Evolutionary conservation across 2,329 filamentous ascomycete genomes (phyloP).

Genomic region (Arthrobotrys entomopaga): DNA sequence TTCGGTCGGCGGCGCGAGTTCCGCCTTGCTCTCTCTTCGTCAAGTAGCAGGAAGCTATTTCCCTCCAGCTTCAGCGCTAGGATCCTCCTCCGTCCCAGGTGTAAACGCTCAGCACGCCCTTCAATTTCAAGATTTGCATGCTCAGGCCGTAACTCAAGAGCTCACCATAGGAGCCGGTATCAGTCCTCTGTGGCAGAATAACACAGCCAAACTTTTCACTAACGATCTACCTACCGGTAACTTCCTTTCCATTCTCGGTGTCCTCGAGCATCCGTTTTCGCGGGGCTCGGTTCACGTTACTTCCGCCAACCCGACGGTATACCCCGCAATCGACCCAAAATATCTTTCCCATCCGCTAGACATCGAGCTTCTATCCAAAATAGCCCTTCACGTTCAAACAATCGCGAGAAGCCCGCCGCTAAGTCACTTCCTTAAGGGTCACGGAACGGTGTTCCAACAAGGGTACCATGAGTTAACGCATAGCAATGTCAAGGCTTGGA

Average conservation of each 20-base stretch:
- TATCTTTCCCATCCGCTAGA: slow-evolving; percentile 71
- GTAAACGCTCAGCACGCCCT: slow-evolving; percentile 24
- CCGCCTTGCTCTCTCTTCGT: slow-evolving; percentile 38
- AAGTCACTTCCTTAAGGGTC: slow-evolving; percentile 37
- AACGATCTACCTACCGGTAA: slow-evolving; percentile 36
- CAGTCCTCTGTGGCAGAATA: slow-evolving; percentile 41
- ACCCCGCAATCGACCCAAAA: slow-evolving; percentile 69
- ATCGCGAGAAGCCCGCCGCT: slow-evolving; percentile 35
- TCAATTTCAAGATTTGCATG: slow-evolving; percentile 32
- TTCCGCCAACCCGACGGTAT: slow-evolving; percentile 64
- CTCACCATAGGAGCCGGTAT: slow-evolving; percentile 40
- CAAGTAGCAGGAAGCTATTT: slow-evolving; percentile 36
- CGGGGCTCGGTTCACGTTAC: slow-evolving; percentile 72
- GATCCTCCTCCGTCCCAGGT: not conserved
- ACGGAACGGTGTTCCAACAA: slow-evolving; percentile 39
- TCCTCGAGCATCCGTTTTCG: slow-evolving; percentile 69
- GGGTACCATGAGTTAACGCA: slow-evolving; percentile 40
- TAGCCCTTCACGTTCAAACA: slow-evolving; percentile 39
- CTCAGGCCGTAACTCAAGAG: slow-evolving; percentile 39
- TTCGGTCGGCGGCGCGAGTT: slow-evolving; percentile 37
- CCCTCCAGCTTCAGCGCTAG: not conserved
- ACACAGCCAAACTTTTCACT: slow-evolving; percentile 40
- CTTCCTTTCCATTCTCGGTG: slow-evolving; percentile 39
- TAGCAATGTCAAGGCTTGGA: slow-evolving; percentile 61
- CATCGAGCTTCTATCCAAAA: slow-evolving; percentile 60